These are phyloP conservation scores for Quercus engelmannii DNA, from an alignment of 306 rosid genomes.

Conservation along the genomic window DNA sequence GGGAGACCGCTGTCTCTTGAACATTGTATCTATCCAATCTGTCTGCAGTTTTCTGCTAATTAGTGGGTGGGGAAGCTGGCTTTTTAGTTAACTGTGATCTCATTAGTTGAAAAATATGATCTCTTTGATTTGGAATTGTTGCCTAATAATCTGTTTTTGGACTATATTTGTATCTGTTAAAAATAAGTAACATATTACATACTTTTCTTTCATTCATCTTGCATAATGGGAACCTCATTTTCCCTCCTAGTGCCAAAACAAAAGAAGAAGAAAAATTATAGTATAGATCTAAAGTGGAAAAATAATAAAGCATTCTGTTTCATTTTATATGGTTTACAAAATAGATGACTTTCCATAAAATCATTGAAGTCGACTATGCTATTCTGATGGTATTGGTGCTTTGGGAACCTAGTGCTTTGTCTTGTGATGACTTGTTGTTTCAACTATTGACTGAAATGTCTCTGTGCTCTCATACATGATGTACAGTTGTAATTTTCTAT, in stretches of 20 bases:
- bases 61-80: background rate
- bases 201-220: background rate
- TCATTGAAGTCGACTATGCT: background rate
- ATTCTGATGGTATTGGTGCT: background rate
- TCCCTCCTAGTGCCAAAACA: background rate
- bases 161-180: background rate
- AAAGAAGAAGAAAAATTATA: background rate
- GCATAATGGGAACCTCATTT: background rate
- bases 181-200: background rate
- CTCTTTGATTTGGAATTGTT: background rate
- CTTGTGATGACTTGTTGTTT: background rate
- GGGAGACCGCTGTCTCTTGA: background rate
- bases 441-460: background rate
- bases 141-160: background rate
- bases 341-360: background rate
- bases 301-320: no score
- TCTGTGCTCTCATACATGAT: background rate
- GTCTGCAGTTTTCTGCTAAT: background rate
- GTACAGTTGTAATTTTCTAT: background rate
- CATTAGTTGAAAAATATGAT: background rate
- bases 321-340: background rate
- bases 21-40: background rate
- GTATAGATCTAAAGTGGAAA: background rate
- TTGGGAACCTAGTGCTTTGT: background rate
- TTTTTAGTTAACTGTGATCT: background rate